Base-by-base conservation (phyloP, 805 yeast genomes). In the Hanseniaspora jakobsenii region DNA sequence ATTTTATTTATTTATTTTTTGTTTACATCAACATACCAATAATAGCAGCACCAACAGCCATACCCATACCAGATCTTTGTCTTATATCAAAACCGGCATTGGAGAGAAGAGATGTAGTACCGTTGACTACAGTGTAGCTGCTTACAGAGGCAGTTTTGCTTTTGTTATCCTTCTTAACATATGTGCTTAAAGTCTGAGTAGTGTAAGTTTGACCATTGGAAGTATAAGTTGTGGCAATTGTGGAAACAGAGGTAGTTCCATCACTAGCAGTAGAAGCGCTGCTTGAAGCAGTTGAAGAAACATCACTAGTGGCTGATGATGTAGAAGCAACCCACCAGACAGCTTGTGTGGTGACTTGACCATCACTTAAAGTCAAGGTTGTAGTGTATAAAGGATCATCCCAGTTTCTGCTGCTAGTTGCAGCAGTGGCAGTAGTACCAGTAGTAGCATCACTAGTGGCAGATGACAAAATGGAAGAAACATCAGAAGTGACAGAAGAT, bases 271-370 rank as follows among this genome's bases (percentile, higher is more conserved):
- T n/a, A n/a, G n/a, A n/a, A n/a, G n/a, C n/a, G n/a, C n/a, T n/a
- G n/a, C n/a, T n/a, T n/a, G n/a, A n/a, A n/a, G n/a, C n/a, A n/a
- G n/a, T n/a, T n/a, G n/a, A n/a, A n/a, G n/a, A n/a, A n/a, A n/a
- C n/a, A n/a, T n/a, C n/a, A n/a, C n/a, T n/a, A n/a, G n/a, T n/a
- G n/a, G n/a, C n/a, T n/a, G n/a, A n/a, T n/a, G n/a, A n/a, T n/a
- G n/a, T n/a, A n/a, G n/a, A n/a, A 18, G 48, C 36, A 3, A 30
- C 17, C 48, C 48, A 45, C 48, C 48, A 45, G 22, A 45, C 14
- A n/a, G 32, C 38, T 16, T 44, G 17, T 17, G 49, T 29, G 22
- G 48, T 46, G 3, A 34, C 45, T 24, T 35, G 35, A 10, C 48
- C 48, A 29, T 45, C 21, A 16, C 40, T 30, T 24, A 45, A 30